Conservation (phyloP, 2,329 filamentous ascomycete genomes). For the Talaromyces sp. region DNA sequence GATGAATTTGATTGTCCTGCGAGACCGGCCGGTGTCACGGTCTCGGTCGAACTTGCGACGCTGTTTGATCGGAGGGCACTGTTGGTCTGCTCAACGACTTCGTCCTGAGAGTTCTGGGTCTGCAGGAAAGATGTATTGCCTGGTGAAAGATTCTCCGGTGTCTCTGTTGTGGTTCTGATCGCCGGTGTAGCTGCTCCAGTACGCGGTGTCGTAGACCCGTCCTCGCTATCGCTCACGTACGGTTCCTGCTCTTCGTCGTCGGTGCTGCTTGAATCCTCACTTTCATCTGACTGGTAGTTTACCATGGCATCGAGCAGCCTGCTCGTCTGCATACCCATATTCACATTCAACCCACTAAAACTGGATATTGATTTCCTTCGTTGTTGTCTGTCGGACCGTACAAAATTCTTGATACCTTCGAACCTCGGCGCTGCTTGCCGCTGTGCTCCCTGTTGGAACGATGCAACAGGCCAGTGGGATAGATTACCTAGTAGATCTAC, state of each 20-base stretch:
- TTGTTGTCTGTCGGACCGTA: conserved; percentile 54
- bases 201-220: conserved; percentile 14
- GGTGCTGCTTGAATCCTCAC: conserved; percentile 42
- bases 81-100: background rate
- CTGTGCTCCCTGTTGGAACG: conserved; percentile 50
- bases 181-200: conserved; percentile 6
- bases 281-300: conserved; percentile 46
- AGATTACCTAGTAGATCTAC: conserved; percentile 37
- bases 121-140: background rate
- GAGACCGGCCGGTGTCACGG: background rate
- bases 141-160: background rate
- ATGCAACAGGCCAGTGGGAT: conserved; percentile 52
- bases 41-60: background rate
- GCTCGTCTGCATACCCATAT: conserved; percentile 72
- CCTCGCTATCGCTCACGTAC: conserved; percentile 37
- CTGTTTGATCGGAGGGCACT: background rate
- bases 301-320: conserved; percentile 63
- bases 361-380: conserved; percentile 49
- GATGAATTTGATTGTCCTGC: conserved; percentile 14
- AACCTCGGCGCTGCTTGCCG: conserved; percentile 43
- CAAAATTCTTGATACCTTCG: conserved; percentile 59
- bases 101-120: background rate
- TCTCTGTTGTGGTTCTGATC: background rate
- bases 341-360: conserved; percentile 57
- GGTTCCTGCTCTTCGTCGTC: conserved; percentile 40